Base-by-base conservation (phyloP, 2,329 filamentous ascomycete species). In the Ophiognomonia clavigignenti-juglandacearum region DNA sequence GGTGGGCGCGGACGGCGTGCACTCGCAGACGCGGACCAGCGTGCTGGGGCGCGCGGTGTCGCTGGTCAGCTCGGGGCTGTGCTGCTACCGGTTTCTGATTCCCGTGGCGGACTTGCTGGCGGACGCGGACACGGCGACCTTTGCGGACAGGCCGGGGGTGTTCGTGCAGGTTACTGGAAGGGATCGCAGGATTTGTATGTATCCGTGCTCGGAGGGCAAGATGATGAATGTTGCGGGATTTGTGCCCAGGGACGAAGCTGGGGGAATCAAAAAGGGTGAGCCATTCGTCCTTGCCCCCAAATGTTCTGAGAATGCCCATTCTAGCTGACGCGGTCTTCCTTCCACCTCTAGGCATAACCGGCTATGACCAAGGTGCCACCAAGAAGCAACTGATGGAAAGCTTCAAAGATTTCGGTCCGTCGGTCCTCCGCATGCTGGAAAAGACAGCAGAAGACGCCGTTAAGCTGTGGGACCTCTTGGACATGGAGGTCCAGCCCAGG, bases 401-500 rank as follows among this genome's bases (percentile, higher is more conserved):
- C 27, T 48, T 48, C 39, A 22, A 11, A 7, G 20, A 26, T 3
- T 51, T 47, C 27, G 13, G 32, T 4, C 14, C 22, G 13, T 27
- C 45, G 0, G 26, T 51, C 14, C 45, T 29, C 27, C 42, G 34
- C 4, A 36, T 51, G 13, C 42, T 51, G 5, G 49, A 51, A 4
- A 43, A 32, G 27, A 34, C 39, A 3, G 41, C 45, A 4, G 45
- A 48, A 16, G 45, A 49, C 6, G 34, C 34, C 5, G 19, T 48
- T 10, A 49, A 39, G 42, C 6, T 51, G 10, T 51, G 46, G 45
- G 45, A 51, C 9, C 29, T 51, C 18, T 4, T 51, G 16, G 45
- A 51, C 19, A 51, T 51, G 49, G 49, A 51, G n/a, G 32, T 48
- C 9, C 34, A 42, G n/a, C 41, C 49, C 10, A 51, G 46, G 16